phyloP scores from a whole-genome alignment of 2,329 filamentous ascomycete species.

The Sclerotinia minor region DNA sequence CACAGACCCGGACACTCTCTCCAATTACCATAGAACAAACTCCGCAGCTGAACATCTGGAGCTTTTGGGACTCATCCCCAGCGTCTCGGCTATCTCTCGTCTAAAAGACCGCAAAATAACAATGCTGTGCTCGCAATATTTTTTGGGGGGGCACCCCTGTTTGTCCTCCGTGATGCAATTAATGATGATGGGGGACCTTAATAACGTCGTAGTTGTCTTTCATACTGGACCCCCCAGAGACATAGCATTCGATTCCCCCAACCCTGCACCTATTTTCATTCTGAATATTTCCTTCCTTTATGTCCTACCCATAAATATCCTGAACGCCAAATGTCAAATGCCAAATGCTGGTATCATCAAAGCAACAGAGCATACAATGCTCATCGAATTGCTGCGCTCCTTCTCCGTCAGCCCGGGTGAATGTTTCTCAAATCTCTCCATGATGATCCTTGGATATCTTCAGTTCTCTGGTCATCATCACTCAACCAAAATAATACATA shows the following conservation, averaged over 20 bases:
- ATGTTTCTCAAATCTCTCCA: not conserved
- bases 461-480: constrained; percentile 14
- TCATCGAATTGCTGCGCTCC: not conserved
- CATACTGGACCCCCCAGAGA: not conserved
- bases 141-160: not conserved
- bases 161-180: not conserved
- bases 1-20: too few species aligned
- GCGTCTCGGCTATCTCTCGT: not conserved
- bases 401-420: not conserved
- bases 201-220: not conserved
- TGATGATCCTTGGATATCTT: not conserved
- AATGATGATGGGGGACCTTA: not conserved
- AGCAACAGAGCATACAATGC: constrained; percentile 9
- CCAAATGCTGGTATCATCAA: constrained; percentile 35
- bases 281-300: not conserved
- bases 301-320: not conserved
- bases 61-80: not conserved
- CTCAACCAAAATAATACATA: not conserved
- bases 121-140: not conserved
- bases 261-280: not conserved
- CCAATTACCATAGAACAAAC: too few species aligned
- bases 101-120: not conserved
- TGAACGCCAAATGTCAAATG: constrained; percentile 28
- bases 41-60: not conserved
- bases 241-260: not conserved